phyloP scores from a whole-genome alignment of 306 rosid genomes.

The Quillaja saponaria region DNA sequence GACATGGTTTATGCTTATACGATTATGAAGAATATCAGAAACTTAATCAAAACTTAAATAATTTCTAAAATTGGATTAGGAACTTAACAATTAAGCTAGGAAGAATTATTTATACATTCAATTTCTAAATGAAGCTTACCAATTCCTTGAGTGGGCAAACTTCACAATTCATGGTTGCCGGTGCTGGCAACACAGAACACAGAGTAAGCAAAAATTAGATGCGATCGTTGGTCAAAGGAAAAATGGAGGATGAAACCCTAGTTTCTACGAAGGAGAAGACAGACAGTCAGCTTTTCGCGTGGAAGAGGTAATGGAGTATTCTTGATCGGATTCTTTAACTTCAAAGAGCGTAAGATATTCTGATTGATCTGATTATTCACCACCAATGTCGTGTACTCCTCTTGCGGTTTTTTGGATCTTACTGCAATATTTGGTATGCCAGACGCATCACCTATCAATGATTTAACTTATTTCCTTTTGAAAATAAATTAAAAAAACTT shows the following conservation, averaged over 20 bases:
- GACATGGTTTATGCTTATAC: neutral
- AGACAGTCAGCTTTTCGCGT: no score
- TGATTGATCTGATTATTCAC: no score
- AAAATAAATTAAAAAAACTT: no score
- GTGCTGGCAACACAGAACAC: neutral
- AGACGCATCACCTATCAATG: no score
- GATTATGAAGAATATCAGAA: neutral
- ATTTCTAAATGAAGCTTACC: slow-evolving; percentile 34
- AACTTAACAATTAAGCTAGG: neutral
- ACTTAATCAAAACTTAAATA: slow-evolving; percentile 1
- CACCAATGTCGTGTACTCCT: no score
- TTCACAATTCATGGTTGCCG: slow-evolving; percentile 77
- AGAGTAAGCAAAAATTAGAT: neutral
- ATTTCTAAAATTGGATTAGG: neutral
- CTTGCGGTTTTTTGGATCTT: no score
- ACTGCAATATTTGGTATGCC: no score
- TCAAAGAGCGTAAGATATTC: neutral
- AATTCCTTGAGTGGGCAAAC: slow-evolving; percentile 91
- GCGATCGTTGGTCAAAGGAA: neutral
- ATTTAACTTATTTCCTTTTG: no score
- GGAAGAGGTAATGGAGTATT: no score
- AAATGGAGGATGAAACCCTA: slow-evolving; percentile 39
- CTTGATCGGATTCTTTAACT: neutral
- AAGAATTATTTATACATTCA: neutral
- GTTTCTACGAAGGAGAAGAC: neutral